A percentile compares a stretch with the other conserved stretches of the same genome.
These are phyloP conservation scores for Lenzites betulinus DNA, from an alignment of 768 basidiomycete species.

Conservation along the genomic window DNA sequence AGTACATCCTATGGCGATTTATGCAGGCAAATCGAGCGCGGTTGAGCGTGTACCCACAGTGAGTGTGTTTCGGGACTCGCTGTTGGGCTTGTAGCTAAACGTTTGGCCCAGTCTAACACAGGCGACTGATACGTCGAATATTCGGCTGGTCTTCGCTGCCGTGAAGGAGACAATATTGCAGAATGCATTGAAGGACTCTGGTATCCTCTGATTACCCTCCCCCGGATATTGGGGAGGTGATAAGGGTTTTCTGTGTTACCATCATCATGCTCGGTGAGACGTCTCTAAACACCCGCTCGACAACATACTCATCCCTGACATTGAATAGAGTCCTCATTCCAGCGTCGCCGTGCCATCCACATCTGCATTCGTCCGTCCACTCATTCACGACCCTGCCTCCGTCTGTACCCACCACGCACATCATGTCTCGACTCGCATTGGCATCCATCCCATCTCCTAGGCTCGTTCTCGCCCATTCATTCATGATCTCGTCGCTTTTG, in stretches of 20 bases:
- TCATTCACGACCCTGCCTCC: background rate
- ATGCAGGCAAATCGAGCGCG: constrained; percentile 88
- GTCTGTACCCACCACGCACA: constrained; percentile 4
- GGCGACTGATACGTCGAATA: constrained; percentile 87
- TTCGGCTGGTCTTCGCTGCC: constrained; percentile 79
- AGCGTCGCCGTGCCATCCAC: constrained; percentile 10
- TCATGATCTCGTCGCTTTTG: constrained; percentile 21
- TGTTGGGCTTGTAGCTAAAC: constrained; percentile 3
- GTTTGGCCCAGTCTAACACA: constrained; percentile 65
- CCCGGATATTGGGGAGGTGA: background rate
- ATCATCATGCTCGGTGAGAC: constrained; percentile 11
- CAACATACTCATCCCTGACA: background rate
- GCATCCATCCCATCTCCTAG: background rate
- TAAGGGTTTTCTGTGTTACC: background rate
- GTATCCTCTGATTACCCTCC: constrained; percentile 52
- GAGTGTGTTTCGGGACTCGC: constrained; percentile 32
- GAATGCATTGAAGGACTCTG: constrained; percentile 84
- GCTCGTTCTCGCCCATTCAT: constrained; percentile 4
- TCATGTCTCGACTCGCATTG: constrained; percentile 6
- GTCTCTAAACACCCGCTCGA: too few relatives aligned
- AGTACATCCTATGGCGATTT: constrained; percentile 93
- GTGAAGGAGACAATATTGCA: constrained; percentile 94
- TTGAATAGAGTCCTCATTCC: background rate
- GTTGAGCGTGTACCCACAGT: constrained; percentile 92
- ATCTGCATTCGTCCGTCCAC: constrained; percentile 2